phyloP scores from a whole-genome alignment of 805 yeast genomes.

The Cyberlindnera sargentensis region DNA sequence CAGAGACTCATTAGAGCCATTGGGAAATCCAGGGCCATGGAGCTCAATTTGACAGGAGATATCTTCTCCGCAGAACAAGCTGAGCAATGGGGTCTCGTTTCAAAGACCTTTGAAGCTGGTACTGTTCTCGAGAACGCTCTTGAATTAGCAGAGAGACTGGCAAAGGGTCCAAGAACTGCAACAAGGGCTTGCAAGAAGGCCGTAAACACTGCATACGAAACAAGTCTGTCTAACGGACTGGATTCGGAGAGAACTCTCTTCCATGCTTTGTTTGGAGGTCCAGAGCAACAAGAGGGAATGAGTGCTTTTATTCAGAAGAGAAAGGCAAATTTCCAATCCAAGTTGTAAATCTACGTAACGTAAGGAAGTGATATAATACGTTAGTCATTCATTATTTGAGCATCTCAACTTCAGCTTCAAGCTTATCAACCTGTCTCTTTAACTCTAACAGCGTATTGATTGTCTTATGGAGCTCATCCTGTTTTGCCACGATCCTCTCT shows the following conservation, averaged over 20 bases:
- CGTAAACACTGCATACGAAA: conserved; percentile 33
- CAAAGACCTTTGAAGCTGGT: conserved; percentile 33
- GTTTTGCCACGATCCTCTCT: conserved; percentile 63
- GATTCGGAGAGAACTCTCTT: conserved; percentile 37
- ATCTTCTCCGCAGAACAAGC: conserved; percentile 39
- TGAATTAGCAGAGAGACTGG: conserved; percentile 36
- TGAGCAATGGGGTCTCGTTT: conserved; percentile 40
- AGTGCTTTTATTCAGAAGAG: conserved; percentile 42
- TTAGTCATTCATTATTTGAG: conserved; percentile 14
- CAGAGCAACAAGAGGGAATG: conserved; percentile 46
- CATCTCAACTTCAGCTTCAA: conserved; percentile 68
- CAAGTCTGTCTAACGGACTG: conserved; percentile 32
- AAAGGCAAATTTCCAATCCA: conserved; percentile 25
- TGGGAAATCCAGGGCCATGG: conserved; percentile 46
- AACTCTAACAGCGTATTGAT: conserved; percentile 72
- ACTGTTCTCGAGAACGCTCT: conserved; percentile 36
- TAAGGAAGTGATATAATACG: background rate
- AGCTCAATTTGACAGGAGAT: conserved; percentile 40
- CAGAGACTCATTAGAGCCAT: conserved; percentile 41
- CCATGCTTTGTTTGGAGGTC: conserved; percentile 38
- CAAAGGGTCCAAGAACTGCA: conserved; percentile 35
- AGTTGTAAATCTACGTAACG: conserved; percentile 6
- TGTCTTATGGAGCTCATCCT: conserved; percentile 65
- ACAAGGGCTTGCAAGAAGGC: conserved; percentile 40
- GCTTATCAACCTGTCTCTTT: conserved; percentile 80